Base-by-base conservation (phyloP, 2,329 filamentous ascomycete genomes). In the Ascochyta koolunga region DNA sequence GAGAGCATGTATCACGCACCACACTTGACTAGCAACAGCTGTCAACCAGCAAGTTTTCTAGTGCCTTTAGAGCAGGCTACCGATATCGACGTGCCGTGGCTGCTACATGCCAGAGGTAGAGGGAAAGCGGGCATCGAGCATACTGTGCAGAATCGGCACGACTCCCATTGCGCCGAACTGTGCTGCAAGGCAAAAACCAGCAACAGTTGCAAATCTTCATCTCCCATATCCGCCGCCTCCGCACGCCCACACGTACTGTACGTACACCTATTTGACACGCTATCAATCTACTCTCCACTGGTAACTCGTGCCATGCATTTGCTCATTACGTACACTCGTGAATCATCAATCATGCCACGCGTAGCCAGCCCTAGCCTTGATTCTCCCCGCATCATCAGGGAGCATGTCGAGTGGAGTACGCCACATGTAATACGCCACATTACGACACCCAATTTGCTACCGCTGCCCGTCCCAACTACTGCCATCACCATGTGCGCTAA, bases 141-240 rank as follows among this genome's bases (percentile, higher is more conserved):
- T n/a, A n/a, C n/a, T n/a, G n/a, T n/a, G n/a, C n/a, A n/a, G 8
- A 24, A 24, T 6, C 22, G 22, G 22, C 22, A 24, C 22, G 22
- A n/a, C 38, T 19, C 24, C 33, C 37, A 42, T 53, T 39, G 32
- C 43, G 25, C 50, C 43, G 43, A 42, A 45, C 42, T 41, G 41
- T 52, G 49, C 42, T 35, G 8, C 22, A 8, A 24, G 22, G 8
- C 22, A n/a, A 29, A 39, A 27, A 35, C 35, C 29, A 46, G 10
- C 35, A 24, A 37, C 33, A 36, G 15, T 5, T 38, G 37, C 51
- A 49, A 54, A 49, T 54, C 51, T 11, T 54, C 51, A 49, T 54
- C 35, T 48, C 33, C 16, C 16, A n/a, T 29, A 22, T 40, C 41
- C 49, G 22, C 35, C 15, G 21, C 21, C 33, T 46, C 42, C 40